A percentile compares a stretch with the other conserved stretches of the same genome.
Evolutionary conservation across 1,284 basidiomycete species (phyloP).

Genomic region (Bondarzewia mesenterica): DNA sequence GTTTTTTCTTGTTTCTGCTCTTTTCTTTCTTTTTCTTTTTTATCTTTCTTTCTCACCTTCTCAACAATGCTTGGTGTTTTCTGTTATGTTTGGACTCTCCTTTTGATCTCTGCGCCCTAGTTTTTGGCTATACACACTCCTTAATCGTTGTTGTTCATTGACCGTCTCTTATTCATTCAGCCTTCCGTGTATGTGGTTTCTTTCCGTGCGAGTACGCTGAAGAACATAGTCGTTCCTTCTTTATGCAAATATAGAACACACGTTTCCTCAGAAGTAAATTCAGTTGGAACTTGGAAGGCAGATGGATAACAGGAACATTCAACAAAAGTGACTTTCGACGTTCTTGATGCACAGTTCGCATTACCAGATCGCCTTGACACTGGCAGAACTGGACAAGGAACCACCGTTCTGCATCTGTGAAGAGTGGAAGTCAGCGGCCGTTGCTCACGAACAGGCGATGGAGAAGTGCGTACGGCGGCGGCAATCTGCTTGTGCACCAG

Average conservation of each 20-base stretch:
- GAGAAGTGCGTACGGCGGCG: conserved; percentile 43
- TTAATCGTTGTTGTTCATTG: too few relatives aligned
- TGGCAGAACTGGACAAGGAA: conserved; percentile 4
- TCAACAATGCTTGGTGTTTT: not conserved
- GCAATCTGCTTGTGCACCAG: conserved; percentile 53
- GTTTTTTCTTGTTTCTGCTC: not conserved
- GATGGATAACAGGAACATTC: too few relatives aligned
- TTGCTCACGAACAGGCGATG: too few relatives aligned
- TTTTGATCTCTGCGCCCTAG: conserved; percentile 12
- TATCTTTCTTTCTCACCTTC: not conserved
- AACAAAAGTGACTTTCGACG: too few relatives aligned
- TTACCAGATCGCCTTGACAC: conserved; percentile 14
- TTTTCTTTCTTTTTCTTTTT: too few relatives aligned
- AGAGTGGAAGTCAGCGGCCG: not conserved
- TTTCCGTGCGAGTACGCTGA: not conserved
- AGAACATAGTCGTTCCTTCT: not conserved
- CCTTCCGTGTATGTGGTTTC: conserved; percentile 2
- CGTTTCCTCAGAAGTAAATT: not conserved
- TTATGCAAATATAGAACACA: not conserved
- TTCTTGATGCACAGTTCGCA: too few relatives aligned
- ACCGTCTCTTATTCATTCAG: conserved; percentile 13
- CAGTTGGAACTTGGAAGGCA: not conserved
- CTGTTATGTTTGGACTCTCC: not conserved
- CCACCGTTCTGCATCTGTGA: conserved; percentile 11
- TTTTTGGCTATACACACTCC: conserved; percentile 18